phyloP scores from a whole-genome alignment of 2,329 filamentous ascomycete genomes.

The Neofusicoccum parvum region DNA sequence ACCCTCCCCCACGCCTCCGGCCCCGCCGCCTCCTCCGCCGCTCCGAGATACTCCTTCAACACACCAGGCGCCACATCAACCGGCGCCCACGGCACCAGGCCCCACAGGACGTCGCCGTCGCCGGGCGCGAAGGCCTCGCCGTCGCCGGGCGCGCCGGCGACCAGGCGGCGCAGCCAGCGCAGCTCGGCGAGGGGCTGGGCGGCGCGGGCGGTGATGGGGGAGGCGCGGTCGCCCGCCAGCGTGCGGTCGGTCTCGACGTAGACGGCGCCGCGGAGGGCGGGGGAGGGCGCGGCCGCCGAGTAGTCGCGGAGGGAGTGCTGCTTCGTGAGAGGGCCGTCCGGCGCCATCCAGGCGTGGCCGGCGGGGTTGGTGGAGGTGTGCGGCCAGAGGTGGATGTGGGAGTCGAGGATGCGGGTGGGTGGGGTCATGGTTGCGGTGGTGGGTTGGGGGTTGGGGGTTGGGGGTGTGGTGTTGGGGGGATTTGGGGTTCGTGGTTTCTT shows the following conservation, averaged over 20 bases:
- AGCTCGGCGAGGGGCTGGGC: slow-evolving; percentile 60
- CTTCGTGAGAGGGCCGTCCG: slow-evolving; percentile 61
- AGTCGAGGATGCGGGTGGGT: slow-evolving; percentile 65
- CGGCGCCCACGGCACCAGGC: slow-evolving; percentile 84
- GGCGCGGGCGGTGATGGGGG: slow-evolving; percentile 47
- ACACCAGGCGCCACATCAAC: slow-evolving; percentile 64
- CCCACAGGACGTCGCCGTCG: slow-evolving; percentile 59
- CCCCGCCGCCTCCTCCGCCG: slow-evolving; percentile 64
- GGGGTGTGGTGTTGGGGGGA: background rate
- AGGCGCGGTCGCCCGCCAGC: background rate
- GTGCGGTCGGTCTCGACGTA: slow-evolving; percentile 76
- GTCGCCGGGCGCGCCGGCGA: slow-evolving; percentile 58
- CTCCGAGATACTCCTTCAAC: slow-evolving; percentile 66
- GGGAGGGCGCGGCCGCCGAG: slow-evolving; percentile 27
- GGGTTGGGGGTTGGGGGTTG: background rate
- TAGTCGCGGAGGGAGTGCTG: slow-evolving; percentile 70
- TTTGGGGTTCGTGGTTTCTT: background rate
- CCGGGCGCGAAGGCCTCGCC: slow-evolving; percentile 62
- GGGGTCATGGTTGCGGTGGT: slow-evolving; percentile 4
- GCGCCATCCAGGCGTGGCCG: slow-evolving; percentile 70
- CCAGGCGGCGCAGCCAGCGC: slow-evolving; percentile 65
- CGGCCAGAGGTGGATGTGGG: slow-evolving; percentile 89
- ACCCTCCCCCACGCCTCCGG: slow-evolving; percentile 65
- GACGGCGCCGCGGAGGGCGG: slow-evolving; percentile 62
- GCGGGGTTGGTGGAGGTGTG: slow-evolving; percentile 60